Evolutionary conservation across 805 yeast genomes (phyloP).

Genomic region (Teunomyces aglyptinius): DNA sequence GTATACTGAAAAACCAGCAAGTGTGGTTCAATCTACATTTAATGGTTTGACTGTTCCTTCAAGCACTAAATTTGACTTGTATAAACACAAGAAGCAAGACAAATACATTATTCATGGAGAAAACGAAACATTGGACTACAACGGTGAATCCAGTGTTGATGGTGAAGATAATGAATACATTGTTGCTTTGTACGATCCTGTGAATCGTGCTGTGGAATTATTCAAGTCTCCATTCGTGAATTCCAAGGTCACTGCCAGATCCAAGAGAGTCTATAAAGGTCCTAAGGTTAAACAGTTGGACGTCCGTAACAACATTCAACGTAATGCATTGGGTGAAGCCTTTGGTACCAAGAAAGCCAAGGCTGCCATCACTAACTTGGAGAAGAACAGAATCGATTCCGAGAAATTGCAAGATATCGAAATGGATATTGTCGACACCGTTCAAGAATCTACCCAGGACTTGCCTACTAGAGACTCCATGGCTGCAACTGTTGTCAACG

Average conservation of each 20-base stretch:
- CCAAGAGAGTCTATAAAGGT: conserved; percentile 54
- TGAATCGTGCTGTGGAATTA: conserved; percentile 60
- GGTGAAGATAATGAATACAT: conserved; percentile 52
- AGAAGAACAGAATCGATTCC: conserved; percentile 83
- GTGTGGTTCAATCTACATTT: conserved; percentile 70
- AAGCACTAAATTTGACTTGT: conserved; percentile 61
- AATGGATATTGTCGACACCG: conserved; percentile 77
- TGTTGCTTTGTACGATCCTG: conserved; percentile 75
- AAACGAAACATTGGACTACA: conserved; percentile 67
- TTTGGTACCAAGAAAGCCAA: conserved; percentile 97
- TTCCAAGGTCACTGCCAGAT: conserved; percentile 61
- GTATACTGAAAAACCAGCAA: conserved; percentile 43
- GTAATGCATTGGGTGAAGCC: conserved; percentile 88
- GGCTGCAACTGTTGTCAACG: conserved; percentile 53
- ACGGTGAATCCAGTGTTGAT: conserved; percentile 46
- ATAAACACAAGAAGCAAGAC: conserved; percentile 44
- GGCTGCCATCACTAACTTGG: conserved; percentile 78
- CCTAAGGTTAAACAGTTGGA: conserved; percentile 63
- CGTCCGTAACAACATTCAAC: conserved; percentile 52
- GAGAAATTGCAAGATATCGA: conserved; percentile 73
- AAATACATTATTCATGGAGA: conserved; percentile 75
- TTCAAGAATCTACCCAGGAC: conserved; percentile 63
- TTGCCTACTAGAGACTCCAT: conserved; percentile 73
- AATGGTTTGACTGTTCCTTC: conserved; percentile 68
- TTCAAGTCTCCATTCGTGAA: conserved; percentile 61